These are phyloP conservation scores for Xylaria sp. DNA, from an alignment of 2,329 filamentous ascomycete genomes.

Conservation along the genomic window DNA sequence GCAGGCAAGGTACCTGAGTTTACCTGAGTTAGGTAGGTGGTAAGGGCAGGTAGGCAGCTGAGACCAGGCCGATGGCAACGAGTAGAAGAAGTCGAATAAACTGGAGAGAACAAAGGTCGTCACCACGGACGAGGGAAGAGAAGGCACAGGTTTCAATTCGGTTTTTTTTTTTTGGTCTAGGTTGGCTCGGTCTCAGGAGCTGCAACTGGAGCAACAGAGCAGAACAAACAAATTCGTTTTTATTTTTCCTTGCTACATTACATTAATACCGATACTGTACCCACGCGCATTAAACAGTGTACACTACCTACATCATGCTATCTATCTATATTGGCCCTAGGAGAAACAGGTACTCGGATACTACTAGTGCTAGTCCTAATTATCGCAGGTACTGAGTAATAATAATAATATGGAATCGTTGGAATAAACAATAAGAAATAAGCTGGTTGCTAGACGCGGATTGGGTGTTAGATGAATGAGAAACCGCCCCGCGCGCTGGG, in stretches of 20 bases:
- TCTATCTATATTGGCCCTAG: neutral
- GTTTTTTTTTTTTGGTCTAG: constrained; percentile 19
- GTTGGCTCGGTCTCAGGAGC: constrained; percentile 39
- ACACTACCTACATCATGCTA: constrained; percentile 21
- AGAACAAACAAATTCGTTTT: constrained; percentile 38
- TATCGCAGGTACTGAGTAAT: constrained; percentile 37
- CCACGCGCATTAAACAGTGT: constrained; percentile 29
- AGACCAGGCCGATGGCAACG: neutral
- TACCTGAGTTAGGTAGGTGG: constrained; percentile 11
- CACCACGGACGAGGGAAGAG: constrained; percentile 23
- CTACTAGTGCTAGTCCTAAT: constrained; percentile 35
- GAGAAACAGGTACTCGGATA: constrained; percentile 16
- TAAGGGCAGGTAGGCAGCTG: constrained; percentile 3
- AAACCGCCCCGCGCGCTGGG: constrained; percentile 32
- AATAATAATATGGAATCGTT: constrained; percentile 33
- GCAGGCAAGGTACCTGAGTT: constrained; percentile 13
- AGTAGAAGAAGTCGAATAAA: constrained; percentile 12
- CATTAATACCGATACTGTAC: constrained; percentile 33
- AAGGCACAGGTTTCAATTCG: constrained; percentile 34
- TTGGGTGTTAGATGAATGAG: constrained; percentile 38
- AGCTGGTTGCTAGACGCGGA: constrained; percentile 42
- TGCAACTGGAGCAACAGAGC: constrained; percentile 38
- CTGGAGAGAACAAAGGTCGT: constrained; percentile 10
- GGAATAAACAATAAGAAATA: constrained; percentile 36
- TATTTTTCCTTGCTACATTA: constrained; percentile 21